Conservation (phyloP, 139 green algal species). For the Chlorella ohadii region DNA sequence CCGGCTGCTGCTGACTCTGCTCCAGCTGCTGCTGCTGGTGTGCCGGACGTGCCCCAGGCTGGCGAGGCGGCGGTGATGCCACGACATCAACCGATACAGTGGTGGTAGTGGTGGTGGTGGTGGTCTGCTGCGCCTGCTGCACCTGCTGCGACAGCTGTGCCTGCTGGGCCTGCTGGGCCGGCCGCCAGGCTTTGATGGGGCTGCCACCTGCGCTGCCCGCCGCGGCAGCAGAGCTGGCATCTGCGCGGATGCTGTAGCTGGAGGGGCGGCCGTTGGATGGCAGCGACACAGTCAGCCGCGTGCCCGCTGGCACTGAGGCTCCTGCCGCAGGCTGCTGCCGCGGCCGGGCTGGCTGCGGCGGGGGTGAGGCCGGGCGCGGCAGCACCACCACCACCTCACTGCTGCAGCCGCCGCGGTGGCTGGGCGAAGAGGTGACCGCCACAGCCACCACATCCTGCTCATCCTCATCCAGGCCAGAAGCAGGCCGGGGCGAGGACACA, state of each 20-base stretch:
- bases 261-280: background rate
- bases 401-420: background rate
- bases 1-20: background rate
- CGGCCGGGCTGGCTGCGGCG: background rate
- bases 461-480: background rate
- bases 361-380: background rate
- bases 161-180: background rate
- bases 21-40: background rate
- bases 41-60: background rate
- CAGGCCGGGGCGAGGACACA: background rate
- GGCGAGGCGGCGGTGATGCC: background rate
- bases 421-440: background rate
- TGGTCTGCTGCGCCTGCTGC: background rate
- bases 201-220: background rate
- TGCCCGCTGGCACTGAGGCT: background rate
- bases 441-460: background rate
- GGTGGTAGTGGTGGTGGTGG: background rate
- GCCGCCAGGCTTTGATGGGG: conserved; percentile 19
- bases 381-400: background rate
- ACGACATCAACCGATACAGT: too few species aligned
- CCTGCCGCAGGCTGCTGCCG: background rate
- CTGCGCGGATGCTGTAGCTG: conserved; percentile 4
- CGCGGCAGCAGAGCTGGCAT: background rate
- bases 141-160: background rate
- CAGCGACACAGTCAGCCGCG: background rate